Percentiles rank a stretch among this genome's conserved stretches.
These are phyloP conservation scores for Pyrenophora teres DNA, from an alignment of 2,329 filamentous ascomycete species.

Conservation along the genomic window DNA sequence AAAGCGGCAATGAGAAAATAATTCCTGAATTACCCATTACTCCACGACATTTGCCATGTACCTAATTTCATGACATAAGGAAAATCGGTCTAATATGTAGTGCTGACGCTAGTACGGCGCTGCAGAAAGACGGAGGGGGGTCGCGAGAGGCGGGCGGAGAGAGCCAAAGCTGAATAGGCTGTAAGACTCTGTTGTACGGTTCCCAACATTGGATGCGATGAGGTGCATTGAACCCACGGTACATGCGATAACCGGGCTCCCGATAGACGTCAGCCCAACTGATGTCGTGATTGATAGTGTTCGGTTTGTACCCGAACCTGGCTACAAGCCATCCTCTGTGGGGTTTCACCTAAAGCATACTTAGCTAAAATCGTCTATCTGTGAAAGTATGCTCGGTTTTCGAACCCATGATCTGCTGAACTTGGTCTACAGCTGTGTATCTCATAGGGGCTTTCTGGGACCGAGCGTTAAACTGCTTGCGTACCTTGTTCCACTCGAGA, in stretches of 20 bases:
- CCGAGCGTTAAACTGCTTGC: slow-evolving; percentile 1
- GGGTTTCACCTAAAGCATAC: slow-evolving; percentile 11
- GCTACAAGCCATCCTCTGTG: slow-evolving; percentile 25
- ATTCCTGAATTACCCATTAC: no score
- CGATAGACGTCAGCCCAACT: slow-evolving; percentile 24
- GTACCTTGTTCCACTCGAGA: slow-evolving; percentile 38
- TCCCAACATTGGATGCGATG: slow-evolving; percentile 5
- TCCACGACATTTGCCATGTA: no score
- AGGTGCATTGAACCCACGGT: slow-evolving; percentile 19
- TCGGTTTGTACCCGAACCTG: slow-evolving; percentile 2
- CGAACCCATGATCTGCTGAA: no score
- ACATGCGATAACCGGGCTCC: slow-evolving; percentile 18
- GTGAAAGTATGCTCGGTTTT: no score
- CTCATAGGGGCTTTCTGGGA: no score
- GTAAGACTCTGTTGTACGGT: slow-evolving; percentile 7
- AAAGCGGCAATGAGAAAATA: no score
- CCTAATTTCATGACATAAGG: no score
- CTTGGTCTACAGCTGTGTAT: no score
- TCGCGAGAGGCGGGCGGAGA: slow-evolving; percentile 14
- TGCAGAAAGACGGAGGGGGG: background rate
- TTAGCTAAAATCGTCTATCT: slow-evolving; percentile 8
- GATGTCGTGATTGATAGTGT: slow-evolving; percentile 21
- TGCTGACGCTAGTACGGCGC: background rate
- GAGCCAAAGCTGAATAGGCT: slow-evolving; percentile 14
- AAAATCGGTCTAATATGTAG: no score